These are phyloP conservation scores for Shiraia bambusicola DNA, from an alignment of 2,329 filamentous ascomycete species.

Conservation along the genomic window DNA sequence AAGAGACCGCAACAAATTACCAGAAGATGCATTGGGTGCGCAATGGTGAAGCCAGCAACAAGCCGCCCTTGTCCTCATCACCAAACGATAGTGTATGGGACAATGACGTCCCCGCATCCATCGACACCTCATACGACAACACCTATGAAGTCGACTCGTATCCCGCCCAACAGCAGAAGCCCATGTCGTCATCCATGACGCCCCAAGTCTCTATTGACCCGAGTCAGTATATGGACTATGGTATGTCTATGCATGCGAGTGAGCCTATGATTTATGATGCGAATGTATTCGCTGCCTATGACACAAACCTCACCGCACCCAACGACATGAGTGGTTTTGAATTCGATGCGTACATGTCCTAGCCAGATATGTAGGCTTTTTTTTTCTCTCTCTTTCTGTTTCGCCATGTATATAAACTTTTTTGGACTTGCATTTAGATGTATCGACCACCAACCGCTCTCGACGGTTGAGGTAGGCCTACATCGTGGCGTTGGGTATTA, in stretches of 20 bases:
- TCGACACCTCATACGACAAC: constrained; percentile 10
- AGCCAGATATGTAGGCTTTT: constrained; percentile 6
- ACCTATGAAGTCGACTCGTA: constrained; percentile 15
- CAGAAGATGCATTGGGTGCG: constrained; percentile 61
- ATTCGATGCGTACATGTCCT: constrained; percentile 31
- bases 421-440: constrained; percentile 15
- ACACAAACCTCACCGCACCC: constrained; percentile 12
- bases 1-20: constrained; percentile 61
- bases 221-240: constrained; percentile 22
- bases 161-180: constrained; percentile 12
- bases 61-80: constrained; percentile 13
- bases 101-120: constrained; percentile 7
- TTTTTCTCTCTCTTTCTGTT: constrained; percentile 4
- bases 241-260: constrained; percentile 23
- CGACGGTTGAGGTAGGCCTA: constrained; percentile 29
- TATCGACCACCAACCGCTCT: constrained; percentile 26
- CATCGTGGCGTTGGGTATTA: constrained; percentile 13
- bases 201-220: constrained; percentile 16
- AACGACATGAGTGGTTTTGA: constrained; percentile 24
- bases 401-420: constrained; percentile 16
- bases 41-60: constrained; percentile 53
- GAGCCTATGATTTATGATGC: constrained; percentile 22
- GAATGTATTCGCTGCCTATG: constrained; percentile 19
- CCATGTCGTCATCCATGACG: constrained; percentile 8
- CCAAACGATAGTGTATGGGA: constrained; percentile 25